phyloP scores from a whole-genome alignment of 345 rosid species.

The Euphorbia peplus region DNA sequence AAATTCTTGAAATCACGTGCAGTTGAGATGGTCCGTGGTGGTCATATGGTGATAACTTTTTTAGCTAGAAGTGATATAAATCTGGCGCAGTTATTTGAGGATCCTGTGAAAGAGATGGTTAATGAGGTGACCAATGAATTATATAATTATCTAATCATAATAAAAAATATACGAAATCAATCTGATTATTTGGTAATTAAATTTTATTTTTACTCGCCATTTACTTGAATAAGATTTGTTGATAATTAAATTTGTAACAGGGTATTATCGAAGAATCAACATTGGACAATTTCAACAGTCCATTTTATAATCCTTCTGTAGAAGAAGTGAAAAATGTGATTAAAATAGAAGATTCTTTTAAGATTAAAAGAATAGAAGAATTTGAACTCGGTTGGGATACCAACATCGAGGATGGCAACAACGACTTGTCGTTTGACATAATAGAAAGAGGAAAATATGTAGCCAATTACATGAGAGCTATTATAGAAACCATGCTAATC shows the following conservation, averaged over 20 bases:
- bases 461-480: background rate
- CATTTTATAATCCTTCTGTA: background rate
- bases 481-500: constrained; percentile 3
- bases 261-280: constrained; percentile 11
- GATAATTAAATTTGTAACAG: background rate
- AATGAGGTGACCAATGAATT: background rate
- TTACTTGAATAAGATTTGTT: background rate
- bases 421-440: background rate
- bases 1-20: constrained; percentile 37
- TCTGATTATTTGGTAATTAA: too few species aligned
- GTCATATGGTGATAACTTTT: background rate
- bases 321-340: background rate
- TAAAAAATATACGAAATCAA: too few species aligned
- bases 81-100: constrained; percentile 28
- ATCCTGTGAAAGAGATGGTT: constrained; percentile 12
- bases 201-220: background rate
- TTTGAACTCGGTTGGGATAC: constrained; percentile 4
- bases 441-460: background rate
- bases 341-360: constrained; percentile 8
- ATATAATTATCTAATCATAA: too few species aligned
- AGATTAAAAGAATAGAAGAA: background rate
- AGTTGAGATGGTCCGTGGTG: constrained; percentile 30
- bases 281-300: constrained; percentile 9
- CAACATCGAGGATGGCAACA: background rate
- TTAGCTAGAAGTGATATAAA: constrained; percentile 21